phyloP scores from a whole-genome alignment of 176 grass and related monocot genomes.

The bread wheat (Triticum aestivum) region DNA sequence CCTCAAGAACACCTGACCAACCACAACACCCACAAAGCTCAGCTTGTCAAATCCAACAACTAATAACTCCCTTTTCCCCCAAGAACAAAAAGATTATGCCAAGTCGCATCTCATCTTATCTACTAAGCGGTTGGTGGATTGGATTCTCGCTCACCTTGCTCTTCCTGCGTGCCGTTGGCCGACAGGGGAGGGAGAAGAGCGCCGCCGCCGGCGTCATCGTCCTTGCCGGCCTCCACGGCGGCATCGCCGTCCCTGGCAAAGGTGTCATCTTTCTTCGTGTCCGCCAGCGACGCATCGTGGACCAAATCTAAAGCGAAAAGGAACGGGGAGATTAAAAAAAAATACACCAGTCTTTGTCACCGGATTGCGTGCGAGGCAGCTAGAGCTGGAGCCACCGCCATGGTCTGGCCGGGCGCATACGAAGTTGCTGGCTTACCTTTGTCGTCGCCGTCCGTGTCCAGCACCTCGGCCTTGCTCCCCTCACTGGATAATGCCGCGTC shows the following conservation, averaged over 20 bases:
- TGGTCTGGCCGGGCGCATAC: background rate
- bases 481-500: slow-evolving; percentile 4
- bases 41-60: background rate
- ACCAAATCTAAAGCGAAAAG: slow-evolving; percentile 31
- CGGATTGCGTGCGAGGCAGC: slow-evolving; percentile 13
- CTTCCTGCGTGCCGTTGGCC: slow-evolving; percentile 31
- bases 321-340: background rate
- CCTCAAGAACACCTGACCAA: slow-evolving; percentile 40
- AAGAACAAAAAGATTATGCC: background rate
- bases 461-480: slow-evolving; percentile 44
- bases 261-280: slow-evolving; percentile 16
- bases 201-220: background rate
- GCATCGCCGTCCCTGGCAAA: slow-evolving; percentile 19
- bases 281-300: slow-evolving; percentile 18
- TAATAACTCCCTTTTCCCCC: background rate
- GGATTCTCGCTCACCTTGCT: background rate
- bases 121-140: background rate
- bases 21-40: background rate
- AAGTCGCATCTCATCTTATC: background rate
- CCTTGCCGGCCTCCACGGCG: background rate
- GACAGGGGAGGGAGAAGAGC: slow-evolving; percentile 29
- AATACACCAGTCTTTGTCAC: background rate
- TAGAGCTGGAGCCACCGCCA: background rate
- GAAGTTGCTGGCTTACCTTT: too few species aligned
- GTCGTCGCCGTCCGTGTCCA: slow-evolving; percentile 29